phyloP scores from a whole-genome alignment of 352 stramenopile genomes.

The Phytophthora europaea region DNA sequence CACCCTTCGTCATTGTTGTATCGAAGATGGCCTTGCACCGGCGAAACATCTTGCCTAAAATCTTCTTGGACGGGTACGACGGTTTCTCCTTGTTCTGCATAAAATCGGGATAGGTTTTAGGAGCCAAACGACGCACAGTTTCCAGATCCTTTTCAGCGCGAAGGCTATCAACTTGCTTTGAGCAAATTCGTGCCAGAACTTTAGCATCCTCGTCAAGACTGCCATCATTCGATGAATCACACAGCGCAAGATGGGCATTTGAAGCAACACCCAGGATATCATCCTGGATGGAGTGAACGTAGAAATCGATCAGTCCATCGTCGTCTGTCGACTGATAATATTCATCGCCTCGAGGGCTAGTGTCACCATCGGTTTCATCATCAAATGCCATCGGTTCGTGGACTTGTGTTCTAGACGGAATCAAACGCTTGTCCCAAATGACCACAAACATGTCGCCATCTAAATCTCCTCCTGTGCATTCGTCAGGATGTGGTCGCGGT shows the following conservation, averaged over 20 bases:
- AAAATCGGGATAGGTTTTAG: conserved; percentile 81
- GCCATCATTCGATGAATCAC: conserved; percentile 55
- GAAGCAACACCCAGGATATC: conserved; percentile 83
- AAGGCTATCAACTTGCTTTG: conserved; percentile 77
- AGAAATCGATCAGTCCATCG: conserved; percentile 71
- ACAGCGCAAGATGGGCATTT: conserved; percentile 81
- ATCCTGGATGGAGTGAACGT: conserved; percentile 73
- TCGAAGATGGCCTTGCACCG: conserved; percentile 64
- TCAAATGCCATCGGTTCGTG: conserved; percentile 62
- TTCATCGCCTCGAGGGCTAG: conserved; percentile 22
- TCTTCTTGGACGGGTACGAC: conserved; percentile 74
- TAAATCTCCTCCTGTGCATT: conserved; percentile 85
- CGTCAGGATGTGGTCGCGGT: conserved; percentile 75
- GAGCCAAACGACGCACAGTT: conserved; percentile 58
- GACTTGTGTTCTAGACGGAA: conserved; percentile 56
- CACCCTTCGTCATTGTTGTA: conserved; percentile 46
- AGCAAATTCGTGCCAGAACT: conserved; percentile 73
- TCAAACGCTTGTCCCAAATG: conserved; percentile 83
- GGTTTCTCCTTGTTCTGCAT: conserved; percentile 80
- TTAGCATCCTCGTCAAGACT: conserved; percentile 62
- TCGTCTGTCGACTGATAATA: conserved; percentile 54
- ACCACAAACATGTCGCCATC: conserved; percentile 86
- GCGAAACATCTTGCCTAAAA: conserved; percentile 82
- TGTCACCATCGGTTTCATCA: conserved; percentile 28
- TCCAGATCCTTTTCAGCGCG: conserved; percentile 65